Percentiles rank a stretch among this genome's conserved stretches.
phyloP scores from a whole-genome alignment of 1,284 basidiomycete species.

The Takashimella tepidaria region DNA sequence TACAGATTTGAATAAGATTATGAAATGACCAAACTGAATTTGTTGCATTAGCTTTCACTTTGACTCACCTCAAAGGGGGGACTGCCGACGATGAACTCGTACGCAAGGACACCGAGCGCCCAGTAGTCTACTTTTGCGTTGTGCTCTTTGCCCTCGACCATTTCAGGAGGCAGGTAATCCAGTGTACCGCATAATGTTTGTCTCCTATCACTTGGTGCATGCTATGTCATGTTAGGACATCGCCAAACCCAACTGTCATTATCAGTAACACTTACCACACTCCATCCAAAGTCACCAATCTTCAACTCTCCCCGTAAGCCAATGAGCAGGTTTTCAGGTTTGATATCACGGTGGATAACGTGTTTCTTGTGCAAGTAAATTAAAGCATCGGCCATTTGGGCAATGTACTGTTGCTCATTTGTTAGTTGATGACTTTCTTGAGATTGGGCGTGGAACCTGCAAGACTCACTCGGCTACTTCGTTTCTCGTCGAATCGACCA shows the following conservation, averaged over 20 bases:
- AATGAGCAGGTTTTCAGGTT: slow-evolving; percentile 93
- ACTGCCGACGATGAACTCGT: slow-evolving; percentile 86
- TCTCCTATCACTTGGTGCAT: slow-evolving; percentile 84
- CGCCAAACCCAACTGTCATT: too few relatives aligned
- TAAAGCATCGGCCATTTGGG: slow-evolving; percentile 97
- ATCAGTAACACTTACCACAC: slow-evolving; percentile 55
- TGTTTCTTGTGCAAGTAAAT: slow-evolving; percentile 91
- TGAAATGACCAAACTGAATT: too few relatives aligned
- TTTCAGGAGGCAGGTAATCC: slow-evolving; percentile 97
- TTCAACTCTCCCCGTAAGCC: slow-evolving; percentile 96
- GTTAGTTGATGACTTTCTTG: too few relatives aligned
- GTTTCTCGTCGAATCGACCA: slow-evolving; percentile 79
- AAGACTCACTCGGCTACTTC: slow-evolving; percentile 58
- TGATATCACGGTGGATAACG: slow-evolving; percentile 98
- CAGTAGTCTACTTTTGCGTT: slow-evolving; percentile 65
- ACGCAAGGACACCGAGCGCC: slow-evolving; percentile 93
- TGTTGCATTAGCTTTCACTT: too few relatives aligned
- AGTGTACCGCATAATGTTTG: slow-evolving; percentile 91
- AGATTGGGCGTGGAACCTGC: not conserved
- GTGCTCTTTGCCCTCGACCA: slow-evolving; percentile 73
- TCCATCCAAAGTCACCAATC: slow-evolving; percentile 99
- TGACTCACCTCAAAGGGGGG: slow-evolving; percentile 76
- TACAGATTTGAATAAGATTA: too few relatives aligned
- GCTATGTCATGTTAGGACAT: too few relatives aligned
- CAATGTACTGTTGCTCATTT: slow-evolving; percentile 92